Evolutionary conservation across 805 yeast genomes (phyloP), one percentile per base, ranked within the genome.

Genomic region (Tetrapisispora nanseiensis): DNA sequence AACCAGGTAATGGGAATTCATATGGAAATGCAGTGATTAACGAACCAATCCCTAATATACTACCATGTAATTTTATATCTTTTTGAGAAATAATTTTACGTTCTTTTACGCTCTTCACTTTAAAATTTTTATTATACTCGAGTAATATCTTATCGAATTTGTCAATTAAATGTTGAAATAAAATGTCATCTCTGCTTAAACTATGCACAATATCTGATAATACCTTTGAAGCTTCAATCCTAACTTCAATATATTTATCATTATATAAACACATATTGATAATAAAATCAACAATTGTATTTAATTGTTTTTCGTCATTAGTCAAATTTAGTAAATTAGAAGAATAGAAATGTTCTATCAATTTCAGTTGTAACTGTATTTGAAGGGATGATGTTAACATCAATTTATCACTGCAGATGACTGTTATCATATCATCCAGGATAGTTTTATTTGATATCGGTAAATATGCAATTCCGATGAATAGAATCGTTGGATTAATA

Each of bases 11-110:
- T 0, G 98, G 98, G 1, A 95, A 82, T 2, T 71, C 67, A 54
- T 87, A 92, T 2, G 97, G 90, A 63, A 83, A 92, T 0, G 97
- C 97, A 37, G 80, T 78, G 1, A 92, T 76, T 33, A 90, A 65
- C 0, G 97, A 85, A 8, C 97, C 95, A 2, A 90, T 65, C 0
- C 97, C 97, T 20, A 92, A 65, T 0, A 89, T 79, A 2, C 95
- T 86, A 3, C 94, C 95, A 57, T 90, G 97, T 3, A 86, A 63
- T 3, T 63, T 61, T 6, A 74, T 65, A 10, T 66, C 56, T 16
- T 68, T 33, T 58, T 55, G 3, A 73, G 51, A 6, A 71, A 47
- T 3, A 66, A 69, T 39, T 58, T 54, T 39, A 55, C 59, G 16
- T 57, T 47, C 49, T 63, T 56, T 46, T 11, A 16, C 23, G 10